Evolutionary conservation across 305 asterid genomes (phyloP).

Genomic region (Solanum hybrid): DNA sequence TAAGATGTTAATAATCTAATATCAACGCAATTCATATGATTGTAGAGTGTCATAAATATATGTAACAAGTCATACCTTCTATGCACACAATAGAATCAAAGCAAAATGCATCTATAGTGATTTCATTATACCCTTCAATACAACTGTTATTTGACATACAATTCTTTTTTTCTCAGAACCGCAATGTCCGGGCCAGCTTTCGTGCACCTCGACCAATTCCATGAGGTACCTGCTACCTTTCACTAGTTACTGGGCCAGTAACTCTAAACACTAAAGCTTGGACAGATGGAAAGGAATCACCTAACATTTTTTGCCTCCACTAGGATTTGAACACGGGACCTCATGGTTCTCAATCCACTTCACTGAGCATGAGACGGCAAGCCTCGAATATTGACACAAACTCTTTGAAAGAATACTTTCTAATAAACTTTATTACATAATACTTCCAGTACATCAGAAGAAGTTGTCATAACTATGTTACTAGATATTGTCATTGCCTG

Average conservation of each 20-base stretch:
- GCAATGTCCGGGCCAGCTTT: neutral
- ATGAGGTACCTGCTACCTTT: neutral
- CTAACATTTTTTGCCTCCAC: neutral
- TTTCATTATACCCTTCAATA: neutral
- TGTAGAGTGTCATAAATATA: neutral
- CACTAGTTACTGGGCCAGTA: neutral
- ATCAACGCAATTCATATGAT: neutral
- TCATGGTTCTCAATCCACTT: neutral
- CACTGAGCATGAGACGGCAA: neutral
- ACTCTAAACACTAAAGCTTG: neutral
- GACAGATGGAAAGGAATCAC: neutral
- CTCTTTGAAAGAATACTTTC: neutral
- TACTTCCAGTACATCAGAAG: neutral
- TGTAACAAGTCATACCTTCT: neutral
- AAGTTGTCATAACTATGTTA: neutral
- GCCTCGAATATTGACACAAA: neutral
- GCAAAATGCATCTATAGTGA: neutral
- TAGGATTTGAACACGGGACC: neutral
- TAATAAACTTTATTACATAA: neutral
- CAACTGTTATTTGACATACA: neutral
- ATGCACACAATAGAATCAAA: neutral
- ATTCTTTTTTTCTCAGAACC: neutral
- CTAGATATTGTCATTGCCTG: neutral
- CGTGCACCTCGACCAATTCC: neutral
- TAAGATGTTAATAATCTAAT: neutral